A percentile compares a stretch with the other conserved stretches of the same genome.
Evolutionary conservation across 495 filamentous ascomycete species (phyloP).

Genomic region (Podospora conica): DNA sequence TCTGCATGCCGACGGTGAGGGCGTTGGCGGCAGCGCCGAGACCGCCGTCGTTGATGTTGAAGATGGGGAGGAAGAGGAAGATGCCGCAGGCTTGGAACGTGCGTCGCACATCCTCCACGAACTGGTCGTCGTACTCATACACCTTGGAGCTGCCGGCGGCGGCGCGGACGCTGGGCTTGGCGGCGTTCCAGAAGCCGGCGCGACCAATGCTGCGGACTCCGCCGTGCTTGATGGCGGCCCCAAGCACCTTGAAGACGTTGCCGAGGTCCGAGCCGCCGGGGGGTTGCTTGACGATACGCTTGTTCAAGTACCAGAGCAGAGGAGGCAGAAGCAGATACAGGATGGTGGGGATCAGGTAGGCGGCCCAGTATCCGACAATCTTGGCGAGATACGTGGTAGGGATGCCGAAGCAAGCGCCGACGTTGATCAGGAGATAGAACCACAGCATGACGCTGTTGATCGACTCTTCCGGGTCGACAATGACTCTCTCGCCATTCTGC

Average conservation of each 20-base stretch:
- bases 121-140: conserved; percentile 41
- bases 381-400: conserved; percentile 40
- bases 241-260: conserved; percentile 48
- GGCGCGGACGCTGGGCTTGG: conserved; percentile 49
- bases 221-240: conserved; percentile 44
- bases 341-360: conserved; percentile 60
- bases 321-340: conserved; percentile 50
- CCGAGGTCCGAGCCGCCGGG: conserved; percentile 48
- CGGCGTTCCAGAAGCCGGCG: conserved; percentile 53
- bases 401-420: conserved; percentile 59
- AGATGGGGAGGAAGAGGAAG: conserved; percentile 56
- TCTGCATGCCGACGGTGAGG: conserved; percentile 55
- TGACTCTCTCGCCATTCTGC: conserved; percentile 63
- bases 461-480: conserved; percentile 69
- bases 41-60: conserved; percentile 50
- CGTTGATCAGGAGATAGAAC: conserved; percentile 72
- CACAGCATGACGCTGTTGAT: conserved; percentile 59
- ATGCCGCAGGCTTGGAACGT: conserved; percentile 48
- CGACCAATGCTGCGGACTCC: conserved; percentile 47
- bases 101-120: conserved; percentile 47
- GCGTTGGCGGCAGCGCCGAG: conserved; percentile 43
- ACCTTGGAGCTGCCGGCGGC: conserved; percentile 39
- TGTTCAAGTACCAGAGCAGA: conserved; percentile 44
- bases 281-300: conserved; percentile 42
- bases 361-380: conserved; percentile 62